Conservation (phyloP, 2,329 filamentous ascomycete species). For the Bimuria novae-zelandiae region DNA sequence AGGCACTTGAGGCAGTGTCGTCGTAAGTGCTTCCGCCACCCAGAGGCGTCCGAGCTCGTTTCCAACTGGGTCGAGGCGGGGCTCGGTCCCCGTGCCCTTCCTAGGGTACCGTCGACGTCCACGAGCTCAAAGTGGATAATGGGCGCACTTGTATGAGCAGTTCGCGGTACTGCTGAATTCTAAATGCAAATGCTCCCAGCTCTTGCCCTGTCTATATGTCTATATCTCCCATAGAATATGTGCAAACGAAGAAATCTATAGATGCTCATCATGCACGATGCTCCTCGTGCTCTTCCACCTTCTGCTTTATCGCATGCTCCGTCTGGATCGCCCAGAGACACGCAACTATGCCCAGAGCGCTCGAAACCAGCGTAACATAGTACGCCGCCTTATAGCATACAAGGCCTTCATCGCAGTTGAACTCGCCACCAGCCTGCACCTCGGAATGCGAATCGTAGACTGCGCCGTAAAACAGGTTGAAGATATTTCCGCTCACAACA, state of each 20-base stretch:
- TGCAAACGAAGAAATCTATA: neutral
- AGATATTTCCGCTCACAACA: constrained; percentile 85
- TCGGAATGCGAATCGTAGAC: constrained; percentile 83
- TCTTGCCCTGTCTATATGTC: too few relatives aligned
- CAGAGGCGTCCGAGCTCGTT: constrained; percentile 8
- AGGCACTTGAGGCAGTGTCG: constrained; percentile 7
- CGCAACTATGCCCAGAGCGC: constrained; percentile 68
- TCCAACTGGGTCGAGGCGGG: constrained; percentile 4
- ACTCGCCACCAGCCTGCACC: constrained; percentile 69
- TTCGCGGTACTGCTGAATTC: too few relatives aligned
- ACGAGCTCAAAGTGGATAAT: too few relatives aligned
- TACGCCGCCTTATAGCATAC: constrained; percentile 84
- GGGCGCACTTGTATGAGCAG: too few relatives aligned
- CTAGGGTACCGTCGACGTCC: too few relatives aligned
- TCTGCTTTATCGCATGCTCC: constrained; percentile 51
- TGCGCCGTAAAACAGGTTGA: constrained; percentile 86
- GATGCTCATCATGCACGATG: constrained; percentile 38
- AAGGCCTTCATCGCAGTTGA: constrained; percentile 76
- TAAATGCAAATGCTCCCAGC: too few relatives aligned
- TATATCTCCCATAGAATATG: too few relatives aligned
- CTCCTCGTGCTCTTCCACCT: constrained; percentile 35
- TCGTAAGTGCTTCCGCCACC: constrained; percentile 12
- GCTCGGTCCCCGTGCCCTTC: too few relatives aligned
- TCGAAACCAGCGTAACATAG: constrained; percentile 74
- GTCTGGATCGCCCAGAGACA: constrained; percentile 72